A percentile compares a stretch with the other conserved stretches of the same genome.
These are phyloP conservation scores for Boletus vinaceobasis DNA, from an alignment of 768 basidiomycete species.

Conservation along the genomic window DNA sequence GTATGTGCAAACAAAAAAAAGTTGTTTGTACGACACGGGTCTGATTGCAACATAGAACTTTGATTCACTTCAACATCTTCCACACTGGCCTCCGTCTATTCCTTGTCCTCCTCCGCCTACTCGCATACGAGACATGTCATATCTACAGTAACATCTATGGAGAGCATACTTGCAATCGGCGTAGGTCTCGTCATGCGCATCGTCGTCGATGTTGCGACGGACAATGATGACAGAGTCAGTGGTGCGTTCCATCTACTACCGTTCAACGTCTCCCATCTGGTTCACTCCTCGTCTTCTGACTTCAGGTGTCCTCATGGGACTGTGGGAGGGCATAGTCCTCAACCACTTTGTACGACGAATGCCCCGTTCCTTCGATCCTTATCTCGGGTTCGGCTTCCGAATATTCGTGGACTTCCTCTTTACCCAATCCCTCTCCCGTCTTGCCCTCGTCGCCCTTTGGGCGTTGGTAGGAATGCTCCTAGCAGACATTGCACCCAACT, in stretches of 20 bases:
- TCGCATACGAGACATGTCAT: conserved; percentile 28
- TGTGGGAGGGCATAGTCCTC: conserved; percentile 77
- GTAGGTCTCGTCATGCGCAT: conserved; percentile 64
- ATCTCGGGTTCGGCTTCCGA: conserved; percentile 63
- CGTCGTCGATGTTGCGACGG: conserved; percentile 49
- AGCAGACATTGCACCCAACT: conserved; percentile 46
- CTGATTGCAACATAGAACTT: not conserved
- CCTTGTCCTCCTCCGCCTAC: conserved; percentile 26
- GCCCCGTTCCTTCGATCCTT: conserved; percentile 65
- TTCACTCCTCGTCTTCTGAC: conserved; percentile 16
- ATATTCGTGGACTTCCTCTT: conserved; percentile 69
- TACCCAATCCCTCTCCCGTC: conserved; percentile 50
- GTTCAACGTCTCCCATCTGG: not conserved
- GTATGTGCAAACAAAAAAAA: conserved; percentile 13
- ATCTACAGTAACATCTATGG: conserved; percentile 46
- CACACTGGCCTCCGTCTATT: conserved; percentile 31
- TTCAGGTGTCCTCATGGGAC: conserved; percentile 61
- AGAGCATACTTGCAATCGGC: conserved; percentile 65
- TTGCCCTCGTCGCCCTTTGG: conserved; percentile 52
- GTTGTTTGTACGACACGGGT: conserved; percentile 16
- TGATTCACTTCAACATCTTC: conserved; percentile 2
- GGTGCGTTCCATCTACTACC: conserved; percentile 19
- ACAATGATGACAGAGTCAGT: conserved; percentile 30
- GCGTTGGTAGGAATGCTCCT: conserved; percentile 50
- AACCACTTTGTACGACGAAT: conserved; percentile 68